Evolutionary conservation across 1,139 yeast genomes (phyloP).

Genomic region (Kodamaea sp.): DNA sequence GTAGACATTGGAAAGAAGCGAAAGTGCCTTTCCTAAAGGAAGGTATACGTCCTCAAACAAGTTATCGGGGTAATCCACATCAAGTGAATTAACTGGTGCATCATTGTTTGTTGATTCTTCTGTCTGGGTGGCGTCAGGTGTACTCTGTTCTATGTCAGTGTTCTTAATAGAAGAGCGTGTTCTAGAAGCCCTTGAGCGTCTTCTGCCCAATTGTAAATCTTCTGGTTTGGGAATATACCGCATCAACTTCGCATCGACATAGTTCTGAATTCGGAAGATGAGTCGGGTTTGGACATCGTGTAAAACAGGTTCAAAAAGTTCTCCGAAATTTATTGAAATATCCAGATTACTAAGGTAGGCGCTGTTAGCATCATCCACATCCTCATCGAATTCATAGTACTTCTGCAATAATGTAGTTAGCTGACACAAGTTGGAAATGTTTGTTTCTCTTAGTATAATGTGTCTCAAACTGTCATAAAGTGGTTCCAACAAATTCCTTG

Average conservation of each 20-base stretch:
- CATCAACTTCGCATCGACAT: slow-evolving; percentile 66
- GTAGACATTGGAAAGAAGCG: slow-evolving; percentile 74
- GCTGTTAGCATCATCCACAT: slow-evolving; percentile 19
- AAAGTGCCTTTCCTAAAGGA: slow-evolving; percentile 71
- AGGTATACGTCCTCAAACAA: slow-evolving; percentile 61
- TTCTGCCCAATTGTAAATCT: slow-evolving; percentile 39
- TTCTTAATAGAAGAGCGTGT: not conserved
- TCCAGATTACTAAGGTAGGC: slow-evolving; percentile 2
- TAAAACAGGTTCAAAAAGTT: slow-evolving; percentile 67
- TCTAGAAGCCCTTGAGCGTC: slow-evolving; percentile 6
- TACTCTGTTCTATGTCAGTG: slow-evolving; percentile 1
- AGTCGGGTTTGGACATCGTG: slow-evolving; percentile 79
- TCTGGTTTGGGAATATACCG: slow-evolving; percentile 67
- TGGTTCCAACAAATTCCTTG: slow-evolving; percentile 68
- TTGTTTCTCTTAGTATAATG: slow-evolving; percentile 65
- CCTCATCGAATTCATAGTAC: slow-evolving; percentile 63
- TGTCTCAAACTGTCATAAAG: slow-evolving; percentile 70
- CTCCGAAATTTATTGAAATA: slow-evolving; percentile 48
- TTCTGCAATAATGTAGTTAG: slow-evolving; percentile 69
- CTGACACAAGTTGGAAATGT: slow-evolving; percentile 70
- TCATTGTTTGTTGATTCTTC: not conserved
- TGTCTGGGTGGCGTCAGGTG: not conserved
- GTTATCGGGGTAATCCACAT: slow-evolving; percentile 39
- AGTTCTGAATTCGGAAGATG: slow-evolving; percentile 74
- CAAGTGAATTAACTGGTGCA: slow-evolving; percentile 19